Percentiles rank a stretch among this genome's conserved stretches.
Conservation (phyloP, 2,329 filamentous ascomycete species). For the Exophiala spinifera region DNA sequence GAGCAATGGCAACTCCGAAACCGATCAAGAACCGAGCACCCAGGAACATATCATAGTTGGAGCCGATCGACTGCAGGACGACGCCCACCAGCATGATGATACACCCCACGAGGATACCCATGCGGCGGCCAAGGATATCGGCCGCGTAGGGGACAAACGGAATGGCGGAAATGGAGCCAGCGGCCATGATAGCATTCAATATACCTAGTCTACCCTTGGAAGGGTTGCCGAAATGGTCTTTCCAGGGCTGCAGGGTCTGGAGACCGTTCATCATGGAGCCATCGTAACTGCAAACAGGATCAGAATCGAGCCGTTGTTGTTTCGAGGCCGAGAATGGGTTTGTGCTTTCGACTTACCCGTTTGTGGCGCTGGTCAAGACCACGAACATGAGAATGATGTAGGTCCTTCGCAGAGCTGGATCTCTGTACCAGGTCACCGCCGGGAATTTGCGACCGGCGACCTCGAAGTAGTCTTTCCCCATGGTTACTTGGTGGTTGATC, state of each 20-base stretch:
- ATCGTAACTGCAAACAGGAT: conserved; percentile 14
- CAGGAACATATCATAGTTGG: conserved; percentile 49
- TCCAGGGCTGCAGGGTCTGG: conserved; percentile 22
- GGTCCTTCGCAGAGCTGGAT: conserved; percentile 57
- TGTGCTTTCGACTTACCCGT: conserved; percentile 17
- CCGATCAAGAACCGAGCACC: conserved; percentile 62
- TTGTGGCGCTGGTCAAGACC: conserved; percentile 56
- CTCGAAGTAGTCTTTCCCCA: conserved; percentile 25
- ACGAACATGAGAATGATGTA: conserved; percentile 55
- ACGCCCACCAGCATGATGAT: conserved; percentile 31
- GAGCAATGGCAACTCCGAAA: conserved; percentile 55
- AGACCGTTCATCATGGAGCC: conserved; percentile 29
- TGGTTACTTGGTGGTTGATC: conserved; percentile 4
- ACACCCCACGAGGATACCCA: conserved; percentile 44
- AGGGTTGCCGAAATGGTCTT: conserved; percentile 27
- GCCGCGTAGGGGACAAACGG: conserved; percentile 49
- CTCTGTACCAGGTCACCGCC: conserved; percentile 55
- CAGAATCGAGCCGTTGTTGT: background rate
- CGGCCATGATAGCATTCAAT: conserved; percentile 27
- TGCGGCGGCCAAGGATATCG: conserved; percentile 47
- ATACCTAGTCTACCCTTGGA: conserved; percentile 23
- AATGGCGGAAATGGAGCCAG: conserved; percentile 49
- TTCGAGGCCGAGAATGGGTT: too few relatives aligned
- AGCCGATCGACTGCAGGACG: conserved; percentile 32
- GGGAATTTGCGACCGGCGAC: conserved; percentile 43